Evolutionary conservation across 75 land plant species (phyloP).

Genomic region (Larix kaempferi): DNA sequence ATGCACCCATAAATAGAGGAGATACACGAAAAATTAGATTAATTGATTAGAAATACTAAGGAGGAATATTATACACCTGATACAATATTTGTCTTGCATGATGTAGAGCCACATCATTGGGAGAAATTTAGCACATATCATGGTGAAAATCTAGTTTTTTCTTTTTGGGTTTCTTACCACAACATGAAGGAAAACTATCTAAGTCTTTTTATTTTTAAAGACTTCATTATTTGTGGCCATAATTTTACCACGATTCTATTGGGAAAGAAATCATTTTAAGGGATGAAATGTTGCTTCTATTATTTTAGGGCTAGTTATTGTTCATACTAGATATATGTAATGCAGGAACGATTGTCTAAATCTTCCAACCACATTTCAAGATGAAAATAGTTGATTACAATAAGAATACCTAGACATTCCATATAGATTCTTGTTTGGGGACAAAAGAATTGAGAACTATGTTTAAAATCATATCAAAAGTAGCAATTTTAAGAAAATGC

Average conservation of each 20-base stretch:
- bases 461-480: background rate
- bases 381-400: background rate
- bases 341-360: background rate
- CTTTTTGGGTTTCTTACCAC: constrained; percentile 53
- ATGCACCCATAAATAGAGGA: constrained; percentile 31
- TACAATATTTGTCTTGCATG: constrained; percentile 50
- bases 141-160: constrained; percentile 63
- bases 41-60: constrained; percentile 26
- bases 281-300: constrained; percentile 55
- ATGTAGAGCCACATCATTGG: constrained; percentile 49
- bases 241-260: constrained; percentile 35
- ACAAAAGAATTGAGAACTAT: background rate
- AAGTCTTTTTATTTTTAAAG: constrained; percentile 48
- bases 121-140: constrained; percentile 51
- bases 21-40: constrained; percentile 33
- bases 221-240: constrained; percentile 56
- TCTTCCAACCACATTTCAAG: background rate
- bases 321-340: constrained; percentile 43
- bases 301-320: constrained; percentile 35
- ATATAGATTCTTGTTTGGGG: background rate
- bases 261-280: constrained; percentile 47
- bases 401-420: background rate
- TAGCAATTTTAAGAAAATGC: background rate
- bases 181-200: constrained; percentile 28
- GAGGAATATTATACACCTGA: constrained; percentile 45